A percentile compares a stretch with the other conserved stretches of the same genome.
phyloP scores from a whole-genome alignment of 805 yeast genomes.

The Ogataea salicorniae region DNA sequence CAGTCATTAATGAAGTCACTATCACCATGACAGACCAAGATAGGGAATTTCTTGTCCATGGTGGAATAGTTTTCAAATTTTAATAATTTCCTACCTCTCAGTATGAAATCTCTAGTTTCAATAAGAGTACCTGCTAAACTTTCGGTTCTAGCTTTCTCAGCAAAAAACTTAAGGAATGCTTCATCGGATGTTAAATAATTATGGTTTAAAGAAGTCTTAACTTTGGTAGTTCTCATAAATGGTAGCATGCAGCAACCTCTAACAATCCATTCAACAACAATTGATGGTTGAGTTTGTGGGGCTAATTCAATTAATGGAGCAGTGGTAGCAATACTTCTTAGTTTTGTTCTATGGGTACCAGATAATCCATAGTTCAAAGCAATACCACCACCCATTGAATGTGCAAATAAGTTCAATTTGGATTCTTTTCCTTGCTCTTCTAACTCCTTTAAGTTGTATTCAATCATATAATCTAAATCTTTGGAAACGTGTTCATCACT shows the following conservation, averaged over 20 bases:
- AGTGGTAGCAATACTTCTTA: conserved; percentile 43
- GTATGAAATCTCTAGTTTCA: conserved; percentile 55
- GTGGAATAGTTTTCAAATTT: conserved; percentile 32
- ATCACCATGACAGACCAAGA: conserved; percentile 58
- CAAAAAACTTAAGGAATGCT: conserved; percentile 41
- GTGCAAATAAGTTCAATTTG: conserved; percentile 55
- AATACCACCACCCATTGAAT: conserved; percentile 82
- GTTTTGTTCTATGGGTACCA: conserved; percentile 44
- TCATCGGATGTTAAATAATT: conserved; percentile 50
- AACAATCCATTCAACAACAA: conserved; percentile 35
- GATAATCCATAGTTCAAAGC: conserved; percentile 53
- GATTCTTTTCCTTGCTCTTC: conserved; percentile 20
- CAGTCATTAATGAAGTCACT: conserved; percentile 58
- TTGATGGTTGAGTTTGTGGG: conserved; percentile 54
- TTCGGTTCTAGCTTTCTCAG: conserved; percentile 34
- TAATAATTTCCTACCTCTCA: conserved; percentile 52
- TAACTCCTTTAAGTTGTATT: conserved; percentile 35
- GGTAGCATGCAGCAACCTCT: conserved; percentile 44
- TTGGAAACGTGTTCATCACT: conserved; percentile 50
- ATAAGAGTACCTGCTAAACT: conserved; percentile 50
- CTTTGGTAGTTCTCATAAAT: conserved; percentile 31
- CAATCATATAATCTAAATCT: conserved; percentile 56
- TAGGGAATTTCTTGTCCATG: conserved; percentile 37
- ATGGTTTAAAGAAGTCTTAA: conserved; percentile 51
- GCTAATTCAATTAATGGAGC: conserved; percentile 61